Base-by-base conservation (phyloP, 2,329 filamentous ascomycete genomes). In the Trichoderma sp. region DNA sequence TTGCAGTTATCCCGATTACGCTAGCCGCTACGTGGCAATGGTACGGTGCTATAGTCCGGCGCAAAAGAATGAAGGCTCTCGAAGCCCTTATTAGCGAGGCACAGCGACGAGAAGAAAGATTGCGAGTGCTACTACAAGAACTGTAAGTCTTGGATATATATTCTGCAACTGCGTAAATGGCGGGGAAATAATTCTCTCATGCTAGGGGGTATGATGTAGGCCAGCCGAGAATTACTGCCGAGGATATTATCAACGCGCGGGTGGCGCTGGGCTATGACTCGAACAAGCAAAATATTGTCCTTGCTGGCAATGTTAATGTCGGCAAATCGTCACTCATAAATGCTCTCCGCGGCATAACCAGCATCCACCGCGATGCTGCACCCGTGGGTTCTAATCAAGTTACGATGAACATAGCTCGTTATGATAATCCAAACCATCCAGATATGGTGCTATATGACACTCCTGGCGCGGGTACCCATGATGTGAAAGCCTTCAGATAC, bases 111-210 rank as follows among this genome's bases (percentile, higher is more conserved):
- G 27, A 34, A 32, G 10, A n/a, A n/a, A 54, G n/a, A 7, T 17
- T 6, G 3, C 2, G 13, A 13, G 52, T 2, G 7, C 17, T 54
- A 2, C 52, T 34, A 1, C 5, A 34, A 1, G 52, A 54, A 3
- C 27, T 54, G 27, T 54, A 5, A 54, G 52, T 7, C 27, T 0
- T 19, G 42, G 0, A n/a, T 6, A 3, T 1, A n/a, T 6, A 3
- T 53, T 15, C 8, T 19, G 4, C 5, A 0, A 12, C 1, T 1
- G 2, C 1, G 25, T n/a, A n/a, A 3, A n/a, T 12, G 2, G 4
- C 19, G 15, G 3, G 17, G 1, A 2, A 9, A 13, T 0, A 27
- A 17, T 9, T 52, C 13, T 7, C 2, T 17, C 50, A 29, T 32
- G 17, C 9, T 5, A 54, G 52, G 6, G 52, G 52, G 4, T 54